Evolutionary conservation across 139 green algal genomes (phyloP), one percentile per base, ranked within the genome.

Genomic region (Picochlorum sp.): DNA sequence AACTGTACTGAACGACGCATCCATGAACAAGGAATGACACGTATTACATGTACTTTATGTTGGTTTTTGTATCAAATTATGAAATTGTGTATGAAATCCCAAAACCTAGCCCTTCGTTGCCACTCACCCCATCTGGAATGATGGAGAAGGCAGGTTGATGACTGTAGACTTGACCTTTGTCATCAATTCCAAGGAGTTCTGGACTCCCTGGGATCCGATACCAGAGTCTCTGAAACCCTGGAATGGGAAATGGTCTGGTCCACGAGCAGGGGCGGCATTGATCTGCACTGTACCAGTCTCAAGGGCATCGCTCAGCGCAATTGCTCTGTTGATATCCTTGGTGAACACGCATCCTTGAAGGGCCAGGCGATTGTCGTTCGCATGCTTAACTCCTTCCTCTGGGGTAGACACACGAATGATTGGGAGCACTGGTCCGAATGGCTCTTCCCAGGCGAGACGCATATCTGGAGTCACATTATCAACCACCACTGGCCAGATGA

Each of bases 301-400:
- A 88, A 98, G 94, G 38, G 83, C 83, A 63, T 98, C 90, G 21
- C 73, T 85, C 45, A 98, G 80, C 37, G 49, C 41, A 16, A 98
- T 89, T 21, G 92, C 92, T 14, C 71, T 49, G 74, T 97, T 89
- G 57, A 98, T 83, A 74, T 96, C 84, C 9, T 63, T 65, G 20
- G 87, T 97, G 85, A 97, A 97, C 32, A 97, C 83, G 69, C 91
- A 97, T 32, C 89, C 90, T 82, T 95, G 85, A 66, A 96, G 85
- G 10, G 79, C 90, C 45, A 93, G 78, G 34, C 83, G 81, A 78
- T 68, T 86, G 23, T 73, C 68, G 70, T 98, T 98, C 75, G 82
- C 90, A 77, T 95, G 87, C 57, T 79, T 73, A 28, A 98, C 75
- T 7, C 85, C 92, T 70, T 89, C 75, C n/a, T 91, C 77, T 21